Percentiles rank a stretch among this genome's conserved stretches.
phyloP scores from a whole-genome alignment of 768 basidiomycete genomes.

The Stropharia rugosoannulata region DNA sequence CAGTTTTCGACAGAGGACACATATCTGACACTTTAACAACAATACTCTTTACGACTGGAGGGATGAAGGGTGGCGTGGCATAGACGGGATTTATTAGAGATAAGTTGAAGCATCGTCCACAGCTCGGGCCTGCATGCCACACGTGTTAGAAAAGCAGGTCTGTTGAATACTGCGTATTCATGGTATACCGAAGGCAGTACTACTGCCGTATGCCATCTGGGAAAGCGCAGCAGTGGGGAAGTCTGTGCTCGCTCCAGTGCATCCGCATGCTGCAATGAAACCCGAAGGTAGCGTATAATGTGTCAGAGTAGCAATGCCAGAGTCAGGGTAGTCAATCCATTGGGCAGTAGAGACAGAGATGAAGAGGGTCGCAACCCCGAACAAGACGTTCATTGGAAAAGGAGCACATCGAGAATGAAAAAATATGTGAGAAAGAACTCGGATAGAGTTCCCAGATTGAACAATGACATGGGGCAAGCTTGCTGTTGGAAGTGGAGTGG shows the following conservation, averaged over 20 bases:
- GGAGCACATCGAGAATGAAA: not conserved
- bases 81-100: constrained; percentile 70
- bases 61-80: constrained; percentile 69
- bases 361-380: constrained; percentile 12
- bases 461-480: not conserved
- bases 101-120: constrained; percentile 79
- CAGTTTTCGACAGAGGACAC: constrained; percentile 61
- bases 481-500: not conserved
- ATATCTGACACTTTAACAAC: constrained; percentile 80
- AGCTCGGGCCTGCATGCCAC: constrained; percentile 52
- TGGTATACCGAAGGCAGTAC: constrained; percentile 53
- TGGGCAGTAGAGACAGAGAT: constrained; percentile 19
- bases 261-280: constrained; percentile 76
- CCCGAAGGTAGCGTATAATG: constrained; percentile 61
- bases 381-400: not conserved
- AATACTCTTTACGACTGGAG: constrained; percentile 55
- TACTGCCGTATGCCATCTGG: constrained; percentile 79
- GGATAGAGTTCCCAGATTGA: constrained; percentile 3
- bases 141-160: not conserved
- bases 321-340: constrained; percentile 66
- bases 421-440: not conserved
- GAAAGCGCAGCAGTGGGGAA: constrained; percentile 82
- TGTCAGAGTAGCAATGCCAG: constrained; percentile 75
- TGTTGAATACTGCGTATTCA: not conserved
- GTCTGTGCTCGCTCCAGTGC: constrained; percentile 61